Base-by-base conservation (phyloP, 495 filamentous ascomycete genomes). In the Penicillium silybi region DNA sequence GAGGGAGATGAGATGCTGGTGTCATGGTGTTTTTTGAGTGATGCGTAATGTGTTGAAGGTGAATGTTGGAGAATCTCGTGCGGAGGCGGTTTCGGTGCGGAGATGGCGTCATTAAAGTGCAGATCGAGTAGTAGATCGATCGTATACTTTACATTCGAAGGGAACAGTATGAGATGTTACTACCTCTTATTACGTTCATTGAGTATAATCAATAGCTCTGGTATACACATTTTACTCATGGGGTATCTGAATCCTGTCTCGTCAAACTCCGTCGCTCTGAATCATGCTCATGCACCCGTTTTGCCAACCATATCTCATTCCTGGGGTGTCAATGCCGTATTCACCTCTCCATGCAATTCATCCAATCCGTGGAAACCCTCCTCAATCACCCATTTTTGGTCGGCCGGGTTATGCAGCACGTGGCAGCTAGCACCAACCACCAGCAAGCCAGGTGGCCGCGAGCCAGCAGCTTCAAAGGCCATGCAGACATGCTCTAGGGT, bases 391-490 rank as follows among this genome's bases (percentile, higher is more conserved):
- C 93, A 97, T 52, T 81, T 84, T 52, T 71, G 70, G n/a, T 70
- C 67, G 11, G 65, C 64, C 11, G 68, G 61, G 27, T 72, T 73
- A 23, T 83, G 75, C 50, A 98, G 59, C 9, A 89, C 87, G 59
- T 88, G 85, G 59, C 95, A 98, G 11, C 88, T 87, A 44, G 79
- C 75, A 0, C 93, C 93, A 7, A 96, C 81, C n/a, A 98, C 88
- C 43, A 98, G 68, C 63, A 98, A 67, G 4, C 93, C 93, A 0
- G 95, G 93, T 29, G 93, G 93, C 34, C 95, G 77, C 45, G 85
- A 90, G 0, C 93, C 93, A 56, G 92, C 89, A 52, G 88, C 86
- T 67, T 97, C 92, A 50, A 98, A 85, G 1, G 93, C 93, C 44
- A 82, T 75, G 34, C 77, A 85, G 6, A 97, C 87, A 61, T 86